Conservation (phyloP, 495 filamentous ascomycete species). For the Penicillium verhagenii region DNA sequence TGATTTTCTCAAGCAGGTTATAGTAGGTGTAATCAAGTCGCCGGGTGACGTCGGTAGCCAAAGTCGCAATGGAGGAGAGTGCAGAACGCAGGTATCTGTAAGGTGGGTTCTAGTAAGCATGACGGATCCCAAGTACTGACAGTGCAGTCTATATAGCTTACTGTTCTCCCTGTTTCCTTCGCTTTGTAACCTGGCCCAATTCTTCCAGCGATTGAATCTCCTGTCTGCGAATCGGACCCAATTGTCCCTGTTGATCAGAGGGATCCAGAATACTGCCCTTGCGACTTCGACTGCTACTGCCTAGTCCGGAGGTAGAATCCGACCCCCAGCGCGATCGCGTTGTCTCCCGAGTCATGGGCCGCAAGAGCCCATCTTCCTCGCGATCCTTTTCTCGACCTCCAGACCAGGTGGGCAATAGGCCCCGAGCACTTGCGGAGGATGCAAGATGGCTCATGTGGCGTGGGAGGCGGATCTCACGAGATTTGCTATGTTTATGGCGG, state of each 20-base stretch:
- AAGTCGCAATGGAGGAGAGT: constrained; percentile 37
- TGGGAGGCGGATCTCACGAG: constrained; percentile 36
- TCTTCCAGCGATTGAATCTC: constrained; percentile 43
- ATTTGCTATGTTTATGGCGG: constrained; percentile 38
- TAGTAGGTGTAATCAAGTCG: constrained; percentile 87
- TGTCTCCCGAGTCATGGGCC: constrained; percentile 33
- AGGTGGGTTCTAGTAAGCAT: not conserved
- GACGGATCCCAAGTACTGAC: not conserved
- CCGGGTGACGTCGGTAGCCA: constrained; percentile 59
- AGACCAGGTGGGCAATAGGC: constrained; percentile 37
- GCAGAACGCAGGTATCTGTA: constrained; percentile 37
- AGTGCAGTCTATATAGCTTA: constrained; percentile 19
- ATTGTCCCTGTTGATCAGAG: constrained; percentile 30
- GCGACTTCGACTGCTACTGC: constrained; percentile 21
- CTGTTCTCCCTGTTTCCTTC: constrained; percentile 48
- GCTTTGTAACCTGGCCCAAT: constrained; percentile 38
- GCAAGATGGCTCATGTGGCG: constrained; percentile 40
- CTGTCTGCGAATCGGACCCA: constrained; percentile 30
- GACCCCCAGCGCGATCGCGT: constrained; percentile 36
- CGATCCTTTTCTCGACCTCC: constrained; percentile 34
- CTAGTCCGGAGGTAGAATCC: constrained; percentile 28
- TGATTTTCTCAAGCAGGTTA: constrained; percentile 74
- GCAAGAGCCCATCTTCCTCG: constrained; percentile 36
- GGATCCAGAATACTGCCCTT: constrained; percentile 34
- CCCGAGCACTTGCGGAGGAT: constrained; percentile 34